Base-by-base conservation (phyloP, 345 rosid species). In the Boechera retrofracta region DNA sequence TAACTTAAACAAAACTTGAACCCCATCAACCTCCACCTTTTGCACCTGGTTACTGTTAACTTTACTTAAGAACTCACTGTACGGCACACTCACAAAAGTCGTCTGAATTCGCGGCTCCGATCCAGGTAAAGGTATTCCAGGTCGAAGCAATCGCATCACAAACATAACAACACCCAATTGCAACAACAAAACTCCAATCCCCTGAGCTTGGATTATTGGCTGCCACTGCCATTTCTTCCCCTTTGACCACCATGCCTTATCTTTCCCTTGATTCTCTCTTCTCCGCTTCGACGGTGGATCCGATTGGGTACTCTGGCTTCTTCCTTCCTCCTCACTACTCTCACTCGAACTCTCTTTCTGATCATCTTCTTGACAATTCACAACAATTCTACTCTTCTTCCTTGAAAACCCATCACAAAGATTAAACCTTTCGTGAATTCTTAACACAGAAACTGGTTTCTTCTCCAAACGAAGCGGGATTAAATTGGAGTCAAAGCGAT, bases 11-110 rank as follows among this genome's bases (percentile, higher is more conserved):
- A 86, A 86, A 73, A 93, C 75, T 58, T 87, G 91, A 41, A 91
- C 93, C 1, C 97, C 98, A 80, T 92, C 96, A 0, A 92, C 94
- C 77, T 91, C 98, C 61, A 89, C 99, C 71, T 92, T 92, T 77
- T 85, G 86, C 82, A 95, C 96, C 76, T 84, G 87, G 68, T 92
- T 85, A 54, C 71, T 64, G 26, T 63, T 89, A 55, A 92, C 89
- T 79, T 86, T 93, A 73, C 88, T 85, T 75, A 95, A 82, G 56
- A 95, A 95, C 2, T 89, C 97, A 59, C 98, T 92, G 70, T 92
- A 95, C 6, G 99, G 98, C 1, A 95, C 98, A 44, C 86, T 85
- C 29, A 89, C 64, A 28, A 86, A 82, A 15, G 84, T 84, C 6
- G 93, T 86, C 29, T 86, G 94, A 2, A 82, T 82, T 44, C 91